Conservation (phyloP, 2,329 filamentous ascomycete genomes). For the Hymenotorrendiella dingleyae region DNA sequence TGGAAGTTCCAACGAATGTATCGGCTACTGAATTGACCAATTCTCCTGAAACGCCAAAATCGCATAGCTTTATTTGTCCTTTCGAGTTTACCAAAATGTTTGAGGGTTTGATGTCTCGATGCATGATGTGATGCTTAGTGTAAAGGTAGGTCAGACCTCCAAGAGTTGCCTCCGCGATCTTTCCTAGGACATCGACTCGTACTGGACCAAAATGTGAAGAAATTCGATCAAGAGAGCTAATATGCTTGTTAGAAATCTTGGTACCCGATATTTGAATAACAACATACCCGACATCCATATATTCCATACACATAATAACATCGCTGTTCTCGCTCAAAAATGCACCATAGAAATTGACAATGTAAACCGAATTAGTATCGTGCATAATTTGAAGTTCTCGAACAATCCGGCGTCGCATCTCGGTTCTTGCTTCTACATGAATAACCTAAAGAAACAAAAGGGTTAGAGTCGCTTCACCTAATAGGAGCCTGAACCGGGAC, state of each 20-base stretch:
- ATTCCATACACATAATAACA: slow-evolving; percentile 99
- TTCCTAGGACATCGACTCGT: slow-evolving; percentile 91
- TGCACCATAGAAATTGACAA: slow-evolving; percentile 95
- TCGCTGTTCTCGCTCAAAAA: slow-evolving; percentile 96
- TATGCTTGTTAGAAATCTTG: slow-evolving; percentile 14
- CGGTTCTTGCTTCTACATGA: slow-evolving; percentile 95
- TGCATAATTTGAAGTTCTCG: slow-evolving; percentile 98
- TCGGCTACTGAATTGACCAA: slow-evolving; percentile 97
- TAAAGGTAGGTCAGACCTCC: slow-evolving; percentile 94
- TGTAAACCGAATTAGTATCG: slow-evolving; percentile 92
- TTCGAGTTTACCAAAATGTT: slow-evolving; percentile 95
- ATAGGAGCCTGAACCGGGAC: too few species aligned
- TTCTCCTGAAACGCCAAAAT: slow-evolving; percentile 98
- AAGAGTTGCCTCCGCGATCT: slow-evolving; percentile 93
- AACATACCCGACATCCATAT: slow-evolving; percentile 94
- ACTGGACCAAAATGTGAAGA: slow-evolving; percentile 93
- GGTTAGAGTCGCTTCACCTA: background rate
- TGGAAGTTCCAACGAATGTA: slow-evolving; percentile 96
- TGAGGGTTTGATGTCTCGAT: slow-evolving; percentile 96
- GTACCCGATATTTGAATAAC: slow-evolving; percentile 19
- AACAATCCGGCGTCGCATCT: slow-evolving; percentile 94
- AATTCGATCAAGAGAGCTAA: slow-evolving; percentile 83
- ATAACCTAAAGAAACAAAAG: slow-evolving; percentile 64
- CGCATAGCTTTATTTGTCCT: slow-evolving; percentile 93
- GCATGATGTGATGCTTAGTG: slow-evolving; percentile 95